phyloP scores from a whole-genome alignment of 768 basidiomycete genomes.

The Kwoniella pini region DNA sequence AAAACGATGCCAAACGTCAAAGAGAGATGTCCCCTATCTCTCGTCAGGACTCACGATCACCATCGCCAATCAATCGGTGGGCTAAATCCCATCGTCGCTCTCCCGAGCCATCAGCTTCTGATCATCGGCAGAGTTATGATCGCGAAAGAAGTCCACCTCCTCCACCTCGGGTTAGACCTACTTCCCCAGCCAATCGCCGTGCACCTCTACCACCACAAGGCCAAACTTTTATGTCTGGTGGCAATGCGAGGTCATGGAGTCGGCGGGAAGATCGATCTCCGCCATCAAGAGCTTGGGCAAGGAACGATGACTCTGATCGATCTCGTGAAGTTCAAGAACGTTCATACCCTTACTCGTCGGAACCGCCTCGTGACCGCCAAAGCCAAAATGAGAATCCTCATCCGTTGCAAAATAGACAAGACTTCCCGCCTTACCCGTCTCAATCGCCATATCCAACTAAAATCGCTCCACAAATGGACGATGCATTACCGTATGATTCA shows the following conservation, averaged over 20 bases:
- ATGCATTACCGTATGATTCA: not conserved
- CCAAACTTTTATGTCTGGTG: conserved; percentile 11
- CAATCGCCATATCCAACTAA: conserved; percentile 11
- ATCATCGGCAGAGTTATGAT: not conserved
- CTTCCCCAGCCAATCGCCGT: not conserved
- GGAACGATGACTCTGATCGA: not conserved
- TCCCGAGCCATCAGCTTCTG: not conserved
- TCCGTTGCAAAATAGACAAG: not conserved
- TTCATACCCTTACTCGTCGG: not conserved
- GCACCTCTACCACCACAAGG: conserved; percentile 12
- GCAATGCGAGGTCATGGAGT: not conserved
- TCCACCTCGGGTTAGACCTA: not conserved
- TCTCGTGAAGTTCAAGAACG: not conserved
- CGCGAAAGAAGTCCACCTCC: conserved; percentile 2
- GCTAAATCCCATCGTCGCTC: conserved; percentile 1
- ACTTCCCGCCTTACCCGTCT: not conserved
- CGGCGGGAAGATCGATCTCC: conserved; percentile 1
- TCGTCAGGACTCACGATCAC: conserved; percentile 5
- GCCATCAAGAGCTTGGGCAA: not conserved
- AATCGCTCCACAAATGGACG: conserved; percentile 5
- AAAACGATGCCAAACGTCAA: conserved; percentile 16
- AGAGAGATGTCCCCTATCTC: conserved; percentile 11
- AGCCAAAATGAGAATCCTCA: not conserved
- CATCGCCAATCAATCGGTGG: conserved; percentile 11
- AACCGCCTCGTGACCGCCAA: not conserved